Evolutionary conservation across 1,284 basidiomycete species (phyloP).

Genomic region (Rhodotorula sp.): DNA sequence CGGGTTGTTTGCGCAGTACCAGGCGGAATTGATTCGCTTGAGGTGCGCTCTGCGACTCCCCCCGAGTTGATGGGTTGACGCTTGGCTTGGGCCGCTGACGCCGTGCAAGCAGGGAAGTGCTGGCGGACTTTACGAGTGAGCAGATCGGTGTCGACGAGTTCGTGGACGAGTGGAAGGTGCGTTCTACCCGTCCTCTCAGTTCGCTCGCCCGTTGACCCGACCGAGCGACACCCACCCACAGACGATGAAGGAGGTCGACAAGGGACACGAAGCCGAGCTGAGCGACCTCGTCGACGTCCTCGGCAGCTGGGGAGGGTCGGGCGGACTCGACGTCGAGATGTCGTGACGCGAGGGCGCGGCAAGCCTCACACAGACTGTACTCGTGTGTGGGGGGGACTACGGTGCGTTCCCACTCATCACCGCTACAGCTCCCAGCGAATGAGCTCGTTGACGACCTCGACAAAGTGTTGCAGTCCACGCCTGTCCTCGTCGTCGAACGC

Average conservation of each 20-base stretch:
- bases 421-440: constrained; percentile 28
- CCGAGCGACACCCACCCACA: neutral
- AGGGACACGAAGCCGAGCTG: constrained; percentile 38
- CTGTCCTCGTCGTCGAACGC: constrained; percentile 49
- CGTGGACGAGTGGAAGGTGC: constrained; percentile 35
- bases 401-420: neutral
- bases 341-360: constrained; percentile 5
- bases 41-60: constrained; percentile 28
- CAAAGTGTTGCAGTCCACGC: constrained; percentile 45
- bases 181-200: neutral
- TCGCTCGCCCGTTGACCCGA: neutral
- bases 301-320: constrained; percentile 33
- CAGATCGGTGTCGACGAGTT: constrained; percentile 33
- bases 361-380: too few relatives aligned
- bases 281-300: constrained; percentile 38
- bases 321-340: constrained; percentile 32
- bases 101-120: constrained; percentile 23
- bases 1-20: constrained; percentile 33
- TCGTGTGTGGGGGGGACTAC: neutral
- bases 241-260: constrained; percentile 41
- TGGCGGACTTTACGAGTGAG: constrained; percentile 39
- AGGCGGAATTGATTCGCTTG: constrained; percentile 36
- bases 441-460: constrained; percentile 25
- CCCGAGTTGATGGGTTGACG: too few relatives aligned
- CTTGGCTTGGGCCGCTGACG: neutral